Base-by-base conservation (phyloP, 2,329 filamentous ascomycete species). In the Colletotrichum sansevieriae region DNA sequence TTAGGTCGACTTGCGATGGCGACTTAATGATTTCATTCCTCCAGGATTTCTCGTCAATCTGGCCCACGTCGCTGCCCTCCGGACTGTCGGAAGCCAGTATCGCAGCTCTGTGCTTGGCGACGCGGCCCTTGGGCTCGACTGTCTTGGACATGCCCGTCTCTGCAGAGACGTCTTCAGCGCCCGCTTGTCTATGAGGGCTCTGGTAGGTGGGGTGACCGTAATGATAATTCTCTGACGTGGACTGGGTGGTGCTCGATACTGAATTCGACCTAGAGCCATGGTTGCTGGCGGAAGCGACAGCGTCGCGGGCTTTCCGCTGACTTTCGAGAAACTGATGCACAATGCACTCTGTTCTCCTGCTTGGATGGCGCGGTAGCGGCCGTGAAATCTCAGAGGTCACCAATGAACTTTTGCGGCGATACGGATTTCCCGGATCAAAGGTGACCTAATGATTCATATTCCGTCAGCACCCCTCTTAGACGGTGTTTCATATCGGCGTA, bases 391-490 rank as follows among this genome's bases (percentile, higher is more conserved):
- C 87, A 56, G 81, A 80, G 4, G 83, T 76, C 12, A 90, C 86
- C 56, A 92, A 82, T 12, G 89, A 91, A 74, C 88, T 90, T 79
- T 91, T 92, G 67, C 90, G 85, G 22, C 90, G 86, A 73, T 90
- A 89, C 0, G 84, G 83, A 71, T 87, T 90, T 44, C 83, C 78
- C 1, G 86, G 79, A 70, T 91, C 89, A 74, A 92, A 91, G 22
- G 88, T 84, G 57, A 91, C 88, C 87, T 88, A 33, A 18, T 9
- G 22, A 33, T 43, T n/a, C 15, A 52, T 12, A 10, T 33, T 55
- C 18, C 59, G 20, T 37, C 47, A 61, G 61, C 25, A 39, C 44
- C 35, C 55, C 35, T 54, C 33, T 29, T 15, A 13, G 49, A 47
- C 22, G 44, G 59, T 39, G 35, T 49, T 33, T 57, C 43, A 54